Base-by-base conservation (phyloP, 225 moss, liverwort and hornwort genomes). In the Straminergon stramineum region DNA sequence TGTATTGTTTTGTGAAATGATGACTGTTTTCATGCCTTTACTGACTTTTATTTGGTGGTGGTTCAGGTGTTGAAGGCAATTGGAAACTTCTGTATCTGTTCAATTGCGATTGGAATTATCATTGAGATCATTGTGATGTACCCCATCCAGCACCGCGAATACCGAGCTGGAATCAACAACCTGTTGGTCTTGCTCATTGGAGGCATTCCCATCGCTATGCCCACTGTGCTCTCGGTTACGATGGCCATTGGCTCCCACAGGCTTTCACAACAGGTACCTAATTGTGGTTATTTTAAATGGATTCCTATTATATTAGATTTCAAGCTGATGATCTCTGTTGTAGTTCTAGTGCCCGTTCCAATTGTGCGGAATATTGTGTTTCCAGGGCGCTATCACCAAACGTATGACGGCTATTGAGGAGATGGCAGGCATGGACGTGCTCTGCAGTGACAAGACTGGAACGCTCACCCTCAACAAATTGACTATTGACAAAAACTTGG, bases 361-460 rank as follows among this genome's bases (percentile, higher is more conserved):
- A 88, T 63, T 61, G 17, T 88, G 70, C 19, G 23, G 81, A 61
- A 11, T 51, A 28, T 83, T 84, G 75, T 83, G 56, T 32, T 82
- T 53, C 35, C 78, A 96, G 93, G 96, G 96, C 30, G 96, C 95
- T 45, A 96, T 96, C 52, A 95, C 95, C 26, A 96, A 96, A 48
- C 91, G 95, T 43, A 96, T 96, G 96, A 96, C 96, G 58, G 96
- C 96, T 31, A 96, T 96, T 39, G 96, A 96, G 88, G 95, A 95
- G 83, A 95, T 95, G 95, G 95, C 94, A 52, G 95, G 94, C 62
- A 94, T 95, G 95, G 95, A 96, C 84, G 93, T 96, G 89, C 90
- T 95, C 5, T 96, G 96, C 85, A 94, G 94, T 84, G 93, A 94
- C 81, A 94, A 94, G 83, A 94, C 94, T 26, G 93, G 94, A 55